Base-by-base conservation (phyloP, 2,329 filamentous ascomycete genomes). In the Cladosporium sp. region DNA sequence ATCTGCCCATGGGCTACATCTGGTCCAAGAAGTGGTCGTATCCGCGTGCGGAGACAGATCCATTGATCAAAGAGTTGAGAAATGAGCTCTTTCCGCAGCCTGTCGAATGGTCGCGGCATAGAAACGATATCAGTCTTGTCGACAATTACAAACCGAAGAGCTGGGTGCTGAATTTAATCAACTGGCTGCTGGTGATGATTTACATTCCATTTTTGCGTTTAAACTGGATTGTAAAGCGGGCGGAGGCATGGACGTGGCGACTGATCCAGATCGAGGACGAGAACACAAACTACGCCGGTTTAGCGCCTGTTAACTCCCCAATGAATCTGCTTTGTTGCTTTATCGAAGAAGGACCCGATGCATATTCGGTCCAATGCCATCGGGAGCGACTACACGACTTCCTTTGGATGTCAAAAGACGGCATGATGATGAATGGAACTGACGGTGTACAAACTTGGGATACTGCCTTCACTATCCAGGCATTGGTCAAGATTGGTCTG, bases 361-460 rank as follows among this genome's bases (percentile, higher is more conserved):
- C 90, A 0, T 78, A 85, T 71, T 89, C 89, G 0, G 89, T 97
- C 34, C 85, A 86, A 58, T 86, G 90, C 51, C 94, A 97, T 74
- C 82, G 92, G 10, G 92, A 97, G 73, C 87, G 92, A 3, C 79
- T 97, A 12, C 85, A 92, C 52, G 95, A 99, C 73, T 96, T 90
- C 68, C 79, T 99, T 32, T 99, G 95, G 93, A 84, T 99, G 59
- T 97, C 96, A 69, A 79, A 88, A 36, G 93, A 97, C 76, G 95
- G 95, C 6, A 92, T 99, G 92, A 84, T 98, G 58, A 90, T 90
- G 79, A 97, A 97, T 73, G 95, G 95, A 44, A 99, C 95, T 10
- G 98, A 99, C 72, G 95, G 95, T n/a, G 93, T 98, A 1, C 95
- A 99, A 78, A 91, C 89, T 70, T 99, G 95, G 95, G 95, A 99